These are phyloP conservation scores for Venturia aucupariae DNA, from an alignment of 2,329 filamentous ascomycete species.

Conservation along the genomic window DNA sequence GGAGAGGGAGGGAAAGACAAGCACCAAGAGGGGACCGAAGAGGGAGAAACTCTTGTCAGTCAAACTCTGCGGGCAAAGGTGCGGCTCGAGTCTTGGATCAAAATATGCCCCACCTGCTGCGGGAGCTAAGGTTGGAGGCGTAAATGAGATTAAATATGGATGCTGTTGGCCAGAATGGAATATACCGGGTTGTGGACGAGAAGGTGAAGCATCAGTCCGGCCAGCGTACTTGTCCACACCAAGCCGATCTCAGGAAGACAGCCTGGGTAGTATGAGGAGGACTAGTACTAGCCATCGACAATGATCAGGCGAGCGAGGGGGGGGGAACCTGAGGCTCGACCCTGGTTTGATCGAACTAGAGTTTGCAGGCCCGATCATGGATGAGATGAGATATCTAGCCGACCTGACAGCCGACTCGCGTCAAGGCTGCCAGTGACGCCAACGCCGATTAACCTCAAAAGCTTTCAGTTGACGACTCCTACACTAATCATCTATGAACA, in stretches of 20 bases:
- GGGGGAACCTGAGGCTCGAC: not conserved
- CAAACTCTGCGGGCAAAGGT: constrained; percentile 5
- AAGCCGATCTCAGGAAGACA: not conserved
- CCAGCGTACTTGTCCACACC: not conserved
- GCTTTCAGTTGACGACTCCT: no score
- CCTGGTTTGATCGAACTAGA: no score
- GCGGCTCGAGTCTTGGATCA: constrained; percentile 2
- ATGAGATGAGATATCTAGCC: no score
- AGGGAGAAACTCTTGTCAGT: not conserved
- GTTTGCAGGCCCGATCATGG: no score
- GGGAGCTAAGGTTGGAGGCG: not conserved
- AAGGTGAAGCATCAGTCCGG: not conserved
- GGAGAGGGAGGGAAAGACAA: not conserved
- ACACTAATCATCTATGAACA: not conserved
- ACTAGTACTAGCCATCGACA: not conserved
- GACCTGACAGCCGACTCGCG: no score
- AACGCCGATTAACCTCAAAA: no score
- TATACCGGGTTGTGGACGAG: not conserved
- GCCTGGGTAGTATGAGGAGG: not conserved
- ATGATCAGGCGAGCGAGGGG: not conserved
- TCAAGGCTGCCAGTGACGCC: no score
- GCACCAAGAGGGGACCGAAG: no score
- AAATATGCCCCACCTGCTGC: constrained; percentile 1
- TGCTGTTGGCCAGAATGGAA: not conserved
- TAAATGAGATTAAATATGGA: not conserved